Evolutionary conservation across 2,329 filamentous ascomycete species (phyloP), one percentile per base, ranked within the genome.

Genomic region (Cladosporium sp.): DNA sequence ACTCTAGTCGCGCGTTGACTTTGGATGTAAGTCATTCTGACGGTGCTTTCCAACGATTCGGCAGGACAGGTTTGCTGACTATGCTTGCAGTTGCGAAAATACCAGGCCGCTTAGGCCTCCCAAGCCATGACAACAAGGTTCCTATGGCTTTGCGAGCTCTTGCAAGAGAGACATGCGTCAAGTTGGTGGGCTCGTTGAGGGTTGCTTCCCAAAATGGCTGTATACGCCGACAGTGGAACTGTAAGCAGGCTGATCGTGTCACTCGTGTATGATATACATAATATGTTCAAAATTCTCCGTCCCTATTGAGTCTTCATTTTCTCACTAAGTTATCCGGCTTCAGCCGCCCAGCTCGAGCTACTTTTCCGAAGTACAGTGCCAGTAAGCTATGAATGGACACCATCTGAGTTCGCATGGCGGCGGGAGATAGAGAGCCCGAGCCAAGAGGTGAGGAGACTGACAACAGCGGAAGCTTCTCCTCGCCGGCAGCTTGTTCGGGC

Each of bases 1-100:
- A 98, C 80, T 96, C 90, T 74, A 96, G 91, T 72, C 91, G 92
- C 80, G 91, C 92, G 44, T 81, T 99, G 80, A 98, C 93, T 66
- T 82, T 99, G 73, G 95, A 99, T 89, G 93, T 98, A 82, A 94
- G 94, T 83, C 64, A 65, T 16, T 14, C 10, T 26, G 28, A 33
- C 5, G 26, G 29, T 5, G 6, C 6, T n/a, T 12, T 21, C 7
- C 3, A 8, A 29, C 23, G 4, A 5, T 18, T 16, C 5, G 11
- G 26, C 18, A 3, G 11, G 5, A 23, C 8, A 21, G 40, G 3
- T 11, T 56, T 56, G 35, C 50, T 63, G 21, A 31, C 60, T 52
- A 31, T 56, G 14, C 50, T 7, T 11, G 52, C 33, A 63, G 61
- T 31, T 63, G 31, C 61, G 61, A 28, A 63, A 63, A 56, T 63